Evolutionary conservation across 2,329 filamentous ascomycete species (phyloP), one percentile per base, ranked within the genome.

Genomic region (Cyphellophora attinorum): DNA sequence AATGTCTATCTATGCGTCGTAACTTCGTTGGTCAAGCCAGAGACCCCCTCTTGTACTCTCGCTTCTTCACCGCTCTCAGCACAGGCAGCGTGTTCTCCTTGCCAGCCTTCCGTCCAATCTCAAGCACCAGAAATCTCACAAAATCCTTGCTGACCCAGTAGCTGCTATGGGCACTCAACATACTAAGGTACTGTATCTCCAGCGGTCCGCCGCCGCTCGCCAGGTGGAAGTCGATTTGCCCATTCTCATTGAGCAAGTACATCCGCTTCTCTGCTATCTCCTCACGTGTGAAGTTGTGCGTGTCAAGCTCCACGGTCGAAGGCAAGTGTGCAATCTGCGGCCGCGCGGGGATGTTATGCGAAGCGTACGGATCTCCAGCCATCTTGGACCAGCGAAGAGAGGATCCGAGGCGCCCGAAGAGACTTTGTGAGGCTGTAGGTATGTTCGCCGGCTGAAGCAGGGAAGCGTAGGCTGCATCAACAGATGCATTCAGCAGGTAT

Each of bases 151-250:
- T 78, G 2, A 76, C 72, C 91, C 91, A 98, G 58, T 98, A 98
- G 54, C 83, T 89, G 37, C 84, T 86, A 58, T 98, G 91, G 6
- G 91, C 91, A 38, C 85, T 84, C 35, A 98, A 63, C 91, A 98
- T 98, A 47, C 93, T 95, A 21, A 96, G 61, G 55, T 98, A 98
- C 59, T 96, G 88, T 15, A 95, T 86, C 58, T 94, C 91, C 21
- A 98, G 65, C 3, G 88, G 81, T 0, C 91, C 91, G 2, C 84
- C 81, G 0, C 85, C 83, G 5, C 85, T 86, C 31, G 77, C 77
- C 31, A 98, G 64, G 50, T 81, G 93, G 59, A 77, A 98, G 56
- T 98, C 91, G 27, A 98, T 79, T 59, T 98, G 91, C 0, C 88
- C 89, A 46, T 96, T 96, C 50, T 98, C 91, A 48, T 98, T 98